phyloP scores from a whole-genome alignment of 2,329 filamentous ascomycete species.

The Stagonosporopsis rhizophila region DNA sequence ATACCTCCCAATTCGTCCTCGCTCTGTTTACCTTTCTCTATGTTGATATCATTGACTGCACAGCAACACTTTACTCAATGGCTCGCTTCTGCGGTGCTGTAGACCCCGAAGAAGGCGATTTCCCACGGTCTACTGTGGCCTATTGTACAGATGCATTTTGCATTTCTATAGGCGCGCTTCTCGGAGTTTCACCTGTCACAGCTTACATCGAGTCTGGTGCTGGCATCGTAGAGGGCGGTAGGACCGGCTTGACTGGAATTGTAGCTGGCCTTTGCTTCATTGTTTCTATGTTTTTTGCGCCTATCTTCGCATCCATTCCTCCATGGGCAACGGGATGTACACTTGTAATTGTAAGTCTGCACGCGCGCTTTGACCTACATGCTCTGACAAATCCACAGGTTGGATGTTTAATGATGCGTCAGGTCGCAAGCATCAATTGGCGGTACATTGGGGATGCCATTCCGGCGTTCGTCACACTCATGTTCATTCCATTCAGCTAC shows the following conservation, averaged over 20 bases:
- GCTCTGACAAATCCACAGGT: conserved; percentile 38
- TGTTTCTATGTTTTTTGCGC: conserved; percentile 86
- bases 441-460: conserved; percentile 82
- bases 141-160: conserved; percentile 84
- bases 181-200: conserved; percentile 82
- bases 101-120: conserved; percentile 82
- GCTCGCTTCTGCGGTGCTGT: conserved; percentile 82
- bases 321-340: conserved; percentile 89
- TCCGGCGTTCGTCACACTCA: conserved; percentile 82
- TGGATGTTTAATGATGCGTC: conserved; percentile 78
- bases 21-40: conserved; percentile 91
- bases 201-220: conserved; percentile 88
- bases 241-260: conserved; percentile 82
- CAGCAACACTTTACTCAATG: conserved; percentile 88
- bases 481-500: conserved; percentile 88
- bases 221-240: conserved; percentile 85
- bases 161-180: conserved; percentile 79
- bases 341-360: conserved; percentile 69
- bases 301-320: conserved; percentile 88
- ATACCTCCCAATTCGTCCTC: conserved; percentile 77
- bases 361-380: neutral
- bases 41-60: conserved; percentile 88
- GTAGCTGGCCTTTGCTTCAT: conserved; percentile 83
- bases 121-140: conserved; percentile 82
- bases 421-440: conserved; percentile 86